Base-by-base conservation (phyloP, 202 grass and related monocot species). In the Dendrocalamus latiflorus region DNA sequence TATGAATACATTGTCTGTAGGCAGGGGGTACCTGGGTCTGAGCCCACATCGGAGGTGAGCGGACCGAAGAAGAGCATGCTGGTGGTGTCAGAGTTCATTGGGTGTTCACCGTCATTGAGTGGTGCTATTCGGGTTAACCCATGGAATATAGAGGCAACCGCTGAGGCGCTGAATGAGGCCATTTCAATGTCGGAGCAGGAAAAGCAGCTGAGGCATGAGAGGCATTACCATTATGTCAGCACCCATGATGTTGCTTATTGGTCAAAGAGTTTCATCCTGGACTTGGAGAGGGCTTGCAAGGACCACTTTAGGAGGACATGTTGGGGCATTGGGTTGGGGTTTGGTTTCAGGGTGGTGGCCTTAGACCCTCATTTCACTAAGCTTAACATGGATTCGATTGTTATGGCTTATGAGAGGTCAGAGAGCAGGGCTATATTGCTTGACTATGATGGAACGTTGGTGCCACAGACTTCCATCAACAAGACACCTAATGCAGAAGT, bases 1-100 rank as follows among this genome's bases (percentile, higher is more conserved):
- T 99, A 99, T 65, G 96, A 99, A 71, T 99, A 99, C 84, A 92
- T 99, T 80, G 96, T 96, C 39, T 92, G 87, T 80, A 80, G 95
- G 81, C 83, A 99, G 55, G 93, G 93, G 64, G 90, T 89, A 45
- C 49, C 82, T 44, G 81, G 74, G 12, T 83, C 75, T 17, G 84
- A 87, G 30, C 79, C 81, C 12, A 71, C 61, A 6, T 83, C 72
- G 4, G 89, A 82, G 58, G 74, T 85, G 59, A 87, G 56, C 9
- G 77, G 83, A 41, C 91, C 81, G 6, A 93, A 92, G 61, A 93
- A 85, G 87, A 99, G 93, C 78, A 99, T 99, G 96, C 84, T 99
- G n/a, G 96, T 96, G 9, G 78, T 99, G 17, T 99, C 93, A 16
- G 96, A 99, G 68, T 99, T 99, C 82, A 99, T 99, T 64, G 96